Conservation (phyloP, 768 basidiomycete species). For the Russula ochroleuca region DNA sequence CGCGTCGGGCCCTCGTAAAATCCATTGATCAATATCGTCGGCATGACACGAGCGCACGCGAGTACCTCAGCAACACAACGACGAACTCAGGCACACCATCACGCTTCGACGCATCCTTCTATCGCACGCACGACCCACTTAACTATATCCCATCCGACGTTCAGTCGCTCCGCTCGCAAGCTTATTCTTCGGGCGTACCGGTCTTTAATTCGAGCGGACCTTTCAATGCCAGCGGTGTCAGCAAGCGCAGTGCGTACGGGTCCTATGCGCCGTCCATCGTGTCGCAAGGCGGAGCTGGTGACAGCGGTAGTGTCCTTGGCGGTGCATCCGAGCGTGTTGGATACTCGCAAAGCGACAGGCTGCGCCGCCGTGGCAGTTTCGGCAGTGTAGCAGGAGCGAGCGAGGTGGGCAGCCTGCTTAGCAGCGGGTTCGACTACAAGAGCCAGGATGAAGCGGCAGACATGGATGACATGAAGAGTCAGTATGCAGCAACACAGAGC, state of each 20-base stretch:
- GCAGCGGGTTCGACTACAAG: conserved; percentile 76
- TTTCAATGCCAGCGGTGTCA: conserved; percentile 62
- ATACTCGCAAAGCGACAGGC: conserved; percentile 87
- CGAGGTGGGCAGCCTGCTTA: conserved; percentile 64
- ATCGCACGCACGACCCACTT: conserved; percentile 89
- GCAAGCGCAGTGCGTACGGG: conserved; percentile 66
- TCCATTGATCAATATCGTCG: conserved; percentile 92
- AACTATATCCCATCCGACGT: conserved; percentile 94
- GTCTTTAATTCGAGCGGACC: conserved; percentile 69
- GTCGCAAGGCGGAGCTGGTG: conserved; percentile 78
- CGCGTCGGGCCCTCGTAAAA: conserved; percentile 80
- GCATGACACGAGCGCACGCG: conserved; percentile 87
- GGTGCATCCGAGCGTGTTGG: conserved; percentile 51
- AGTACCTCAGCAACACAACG: conserved; percentile 46
- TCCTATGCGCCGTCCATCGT: conserved; percentile 89
- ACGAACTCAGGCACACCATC: conserved; percentile 79
- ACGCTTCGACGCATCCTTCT: conserved; percentile 94
- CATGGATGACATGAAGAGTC: conserved; percentile 82
- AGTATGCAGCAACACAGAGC: conserved; percentile 80
- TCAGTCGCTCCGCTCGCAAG: conserved; percentile 94
- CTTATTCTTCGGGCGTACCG: conserved; percentile 88
- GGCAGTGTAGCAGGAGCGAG: conserved; percentile 70
- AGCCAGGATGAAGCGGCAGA: conserved; percentile 81
- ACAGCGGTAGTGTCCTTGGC: conserved; percentile 48
- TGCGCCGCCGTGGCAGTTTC: conserved; percentile 73